Evolutionary conservation across 441 rosid genomes (phyloP).

Genomic region (Euphorbia celastroides): DNA sequence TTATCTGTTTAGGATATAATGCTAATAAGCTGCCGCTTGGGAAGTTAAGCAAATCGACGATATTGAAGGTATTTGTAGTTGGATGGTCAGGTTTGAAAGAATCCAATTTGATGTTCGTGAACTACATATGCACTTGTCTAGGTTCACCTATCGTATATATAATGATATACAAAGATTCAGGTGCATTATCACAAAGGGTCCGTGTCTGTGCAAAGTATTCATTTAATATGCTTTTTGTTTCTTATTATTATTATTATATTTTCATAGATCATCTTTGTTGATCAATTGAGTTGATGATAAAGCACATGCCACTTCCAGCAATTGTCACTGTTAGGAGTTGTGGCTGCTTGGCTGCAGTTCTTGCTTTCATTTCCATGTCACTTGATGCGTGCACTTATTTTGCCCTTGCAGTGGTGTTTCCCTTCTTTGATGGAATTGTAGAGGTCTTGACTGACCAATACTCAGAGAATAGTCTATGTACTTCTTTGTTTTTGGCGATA

Average conservation of each 20-base stretch:
- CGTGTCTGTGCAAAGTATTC: neutral
- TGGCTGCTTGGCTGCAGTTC: neutral
- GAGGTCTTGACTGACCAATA: neutral
- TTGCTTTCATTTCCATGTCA: neutral
- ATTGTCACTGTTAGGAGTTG: neutral
- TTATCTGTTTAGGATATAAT: constrained; percentile 60
- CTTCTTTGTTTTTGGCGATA: neutral
- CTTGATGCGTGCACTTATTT: neutral
- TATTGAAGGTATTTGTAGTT: constrained; percentile 45
- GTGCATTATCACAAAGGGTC: neutral
- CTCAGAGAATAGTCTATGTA: neutral
- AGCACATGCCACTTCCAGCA: constrained; percentile 1
- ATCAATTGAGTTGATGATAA: neutral
- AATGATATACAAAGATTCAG: neutral
- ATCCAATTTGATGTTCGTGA: neutral
- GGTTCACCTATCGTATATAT: neutral
- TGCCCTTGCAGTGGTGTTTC: neutral
- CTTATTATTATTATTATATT: neutral
- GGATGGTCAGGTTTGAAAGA: neutral
- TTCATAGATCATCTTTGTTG: neutral
- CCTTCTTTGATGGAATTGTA: neutral
- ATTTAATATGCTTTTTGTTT: neutral
- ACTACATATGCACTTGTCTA: neutral
- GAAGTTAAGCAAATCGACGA: constrained; percentile 78
- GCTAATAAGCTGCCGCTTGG: constrained; percentile 95